These are phyloP conservation scores for Acanthamoeba sp. DNA, from an alignment of 208 protist species.

Conservation along the genomic window DNA sequence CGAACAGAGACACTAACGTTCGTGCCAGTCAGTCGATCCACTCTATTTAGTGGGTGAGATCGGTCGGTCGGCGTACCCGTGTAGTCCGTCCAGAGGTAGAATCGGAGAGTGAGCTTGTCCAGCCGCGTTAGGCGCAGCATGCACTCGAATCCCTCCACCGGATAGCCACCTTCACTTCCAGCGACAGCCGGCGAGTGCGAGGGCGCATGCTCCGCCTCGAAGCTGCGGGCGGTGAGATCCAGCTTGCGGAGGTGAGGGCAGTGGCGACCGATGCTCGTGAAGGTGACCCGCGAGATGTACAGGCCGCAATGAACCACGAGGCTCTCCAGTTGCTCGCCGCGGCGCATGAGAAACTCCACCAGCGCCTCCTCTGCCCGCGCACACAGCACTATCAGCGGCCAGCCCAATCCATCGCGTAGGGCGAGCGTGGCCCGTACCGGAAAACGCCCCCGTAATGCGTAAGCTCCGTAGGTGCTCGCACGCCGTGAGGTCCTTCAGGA, in stretches of 20 bases:
- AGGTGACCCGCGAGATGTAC: background rate
- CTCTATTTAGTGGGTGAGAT: too few relatives aligned
- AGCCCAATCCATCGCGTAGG: too few relatives aligned
- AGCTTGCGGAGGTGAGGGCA: background rate
- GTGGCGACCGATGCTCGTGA: background rate
- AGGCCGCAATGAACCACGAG: background rate
- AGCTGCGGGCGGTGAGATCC: background rate
- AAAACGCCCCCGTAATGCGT: background rate
- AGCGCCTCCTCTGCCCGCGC: constrained; percentile 7
- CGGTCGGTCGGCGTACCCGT: background rate
- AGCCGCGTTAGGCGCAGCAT: background rate
- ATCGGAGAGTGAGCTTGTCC: background rate
- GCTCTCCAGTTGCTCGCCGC: background rate
- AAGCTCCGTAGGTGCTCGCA: background rate
- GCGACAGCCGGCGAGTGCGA: background rate
- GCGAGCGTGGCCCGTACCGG: too few relatives aligned
- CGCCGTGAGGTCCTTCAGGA: background rate
- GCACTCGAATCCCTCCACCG: constrained; percentile 14
- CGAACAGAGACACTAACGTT: constrained; percentile 27
- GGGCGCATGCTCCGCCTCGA: background rate
- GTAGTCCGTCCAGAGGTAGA: constrained; percentile 16
- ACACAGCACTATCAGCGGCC: too few relatives aligned
- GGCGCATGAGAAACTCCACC: background rate
- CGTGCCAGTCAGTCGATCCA: too few relatives aligned
- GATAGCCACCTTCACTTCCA: too few relatives aligned